These are phyloP conservation scores for Coccomyxa sp. DNA, from an alignment of 139 green algal species.

Conservation along the genomic window DNA sequence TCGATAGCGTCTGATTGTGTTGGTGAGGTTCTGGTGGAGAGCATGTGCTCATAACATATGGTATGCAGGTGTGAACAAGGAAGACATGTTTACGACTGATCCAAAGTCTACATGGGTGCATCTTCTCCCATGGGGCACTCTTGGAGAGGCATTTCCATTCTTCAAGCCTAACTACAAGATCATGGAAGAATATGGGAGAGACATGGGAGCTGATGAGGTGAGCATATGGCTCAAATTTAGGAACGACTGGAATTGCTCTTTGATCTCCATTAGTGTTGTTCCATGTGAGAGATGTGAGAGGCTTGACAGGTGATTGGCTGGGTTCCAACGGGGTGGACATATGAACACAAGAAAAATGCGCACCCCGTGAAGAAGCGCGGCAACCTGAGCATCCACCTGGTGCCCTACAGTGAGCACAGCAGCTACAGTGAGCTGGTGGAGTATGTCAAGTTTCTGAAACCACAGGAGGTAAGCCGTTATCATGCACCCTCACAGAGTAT, in stretches of 20 bases:
- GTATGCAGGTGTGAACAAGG: conserved; percentile 18
- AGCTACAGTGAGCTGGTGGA: conserved; percentile 74
- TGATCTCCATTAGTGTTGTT: too few species aligned
- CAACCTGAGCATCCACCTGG: conserved; percentile 56
- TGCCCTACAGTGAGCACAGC: conserved; percentile 90
- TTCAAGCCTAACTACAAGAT: conserved; percentile 88
- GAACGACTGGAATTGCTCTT: too few species aligned
- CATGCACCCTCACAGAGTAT: neutral
- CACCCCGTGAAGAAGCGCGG: conserved; percentile 48
- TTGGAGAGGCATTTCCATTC: conserved; percentile 80
- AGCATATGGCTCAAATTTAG: neutral
- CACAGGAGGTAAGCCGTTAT: conserved; percentile 41
- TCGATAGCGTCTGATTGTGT: neutral
- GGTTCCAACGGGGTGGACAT: conserved; percentile 84
- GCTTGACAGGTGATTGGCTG: conserved; percentile 75
- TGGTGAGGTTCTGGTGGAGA: neutral
- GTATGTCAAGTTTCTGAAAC: conserved; percentile 67
- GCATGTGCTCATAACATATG: neutral
- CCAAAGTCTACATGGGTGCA: conserved; percentile 39
- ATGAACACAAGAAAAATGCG: conserved; percentile 51
- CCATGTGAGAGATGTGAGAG: neutral
- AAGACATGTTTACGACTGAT: conserved; percentile 53
- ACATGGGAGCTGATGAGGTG: conserved; percentile 43
- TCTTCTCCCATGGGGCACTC: conserved; percentile 50
- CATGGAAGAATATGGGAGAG: conserved; percentile 43